A percentile compares a stretch with the other conserved stretches of the same genome.
Evolutionary conservation across 1,284 basidiomycete genomes (phyloP).

Genomic region (Ustilago esculenta): DNA sequence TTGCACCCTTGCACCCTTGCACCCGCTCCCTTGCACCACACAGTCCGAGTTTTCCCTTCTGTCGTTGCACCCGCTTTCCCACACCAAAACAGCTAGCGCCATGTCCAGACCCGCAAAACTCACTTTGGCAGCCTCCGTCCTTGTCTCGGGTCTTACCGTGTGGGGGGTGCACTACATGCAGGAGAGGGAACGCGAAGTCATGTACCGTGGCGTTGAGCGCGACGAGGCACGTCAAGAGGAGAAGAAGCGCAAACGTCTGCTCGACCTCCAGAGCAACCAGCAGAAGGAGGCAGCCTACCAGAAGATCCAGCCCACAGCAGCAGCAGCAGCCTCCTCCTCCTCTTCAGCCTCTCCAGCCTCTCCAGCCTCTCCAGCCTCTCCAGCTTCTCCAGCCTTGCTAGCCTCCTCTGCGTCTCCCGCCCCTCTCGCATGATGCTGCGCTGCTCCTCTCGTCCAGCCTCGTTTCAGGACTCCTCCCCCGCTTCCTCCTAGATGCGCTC

Average conservation of each 20-base stretch:
- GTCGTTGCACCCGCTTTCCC: too few relatives aligned
- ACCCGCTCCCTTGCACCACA: too few relatives aligned
- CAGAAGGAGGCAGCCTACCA: slow-evolving; percentile 54
- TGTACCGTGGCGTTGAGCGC: slow-evolving; percentile 64
- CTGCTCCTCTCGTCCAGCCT: too few relatives aligned
- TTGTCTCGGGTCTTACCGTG: slow-evolving; percentile 78
- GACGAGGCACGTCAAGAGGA: slow-evolving; percentile 60
- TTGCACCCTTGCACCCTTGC: too few relatives aligned
- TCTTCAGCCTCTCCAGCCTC: background rate
- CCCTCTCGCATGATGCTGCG: too few relatives aligned
- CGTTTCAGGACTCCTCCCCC: too few relatives aligned
- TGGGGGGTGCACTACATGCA: slow-evolving; percentile 93
- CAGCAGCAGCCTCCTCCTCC: background rate
- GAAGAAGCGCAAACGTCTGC: slow-evolving; percentile 52
- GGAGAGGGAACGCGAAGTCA: slow-evolving; percentile 77
- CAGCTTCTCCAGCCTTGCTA: too few relatives aligned
- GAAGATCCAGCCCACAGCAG: slow-evolving; percentile 56
- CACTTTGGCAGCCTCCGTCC: slow-evolving; percentile 77
- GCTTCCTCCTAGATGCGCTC: too few relatives aligned
- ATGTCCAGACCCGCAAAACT: slow-evolving; percentile 82
- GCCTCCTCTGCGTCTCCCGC: too few relatives aligned
- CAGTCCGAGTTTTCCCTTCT: too few relatives aligned
- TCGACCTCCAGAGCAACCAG: slow-evolving; percentile 54
- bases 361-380: too few relatives aligned
- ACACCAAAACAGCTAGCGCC: too few relatives aligned